Conservation (phyloP, 2,329 filamentous ascomycete genomes). For the Byssothecium circinans region DNA sequence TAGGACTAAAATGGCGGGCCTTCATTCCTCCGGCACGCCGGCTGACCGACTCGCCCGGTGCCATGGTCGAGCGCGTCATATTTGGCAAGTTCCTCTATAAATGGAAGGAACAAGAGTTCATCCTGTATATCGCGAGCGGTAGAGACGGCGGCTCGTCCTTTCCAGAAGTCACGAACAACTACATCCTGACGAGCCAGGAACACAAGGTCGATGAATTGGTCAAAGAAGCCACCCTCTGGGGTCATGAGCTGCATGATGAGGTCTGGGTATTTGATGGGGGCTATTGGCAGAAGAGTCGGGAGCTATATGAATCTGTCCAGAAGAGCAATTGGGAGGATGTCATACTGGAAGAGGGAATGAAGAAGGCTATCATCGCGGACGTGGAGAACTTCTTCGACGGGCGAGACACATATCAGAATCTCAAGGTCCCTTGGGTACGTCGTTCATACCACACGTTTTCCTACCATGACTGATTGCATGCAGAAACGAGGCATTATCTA, state of each 20-base stretch:
- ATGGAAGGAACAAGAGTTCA: conserved; percentile 48
- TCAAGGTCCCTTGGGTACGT: conserved; percentile 64
- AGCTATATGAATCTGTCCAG: conserved; percentile 57
- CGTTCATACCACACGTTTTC: not conserved
- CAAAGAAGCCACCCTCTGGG: conserved; percentile 58
- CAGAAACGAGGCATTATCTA: conserved; percentile 68
- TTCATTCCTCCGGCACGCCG: conserved; percentile 46
- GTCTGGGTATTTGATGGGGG: conserved; percentile 68
- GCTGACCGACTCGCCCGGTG: conserved; percentile 40
- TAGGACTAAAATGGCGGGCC: conserved; percentile 38
- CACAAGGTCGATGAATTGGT: conserved; percentile 55
- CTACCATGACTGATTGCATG: not conserved
- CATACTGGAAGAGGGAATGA: conserved; percentile 67
- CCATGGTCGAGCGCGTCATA: conserved; percentile 41
- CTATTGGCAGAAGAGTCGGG: conserved; percentile 63
- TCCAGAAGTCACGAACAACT: conserved; percentile 43
- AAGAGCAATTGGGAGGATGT: conserved; percentile 64
- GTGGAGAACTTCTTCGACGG: conserved; percentile 66
- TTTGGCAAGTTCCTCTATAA: conserved; percentile 52
- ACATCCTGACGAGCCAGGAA: conserved; percentile 45
- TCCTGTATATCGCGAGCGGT: conserved; percentile 48
- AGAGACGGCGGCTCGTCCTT: conserved; percentile 42
- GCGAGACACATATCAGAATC: conserved; percentile 59
- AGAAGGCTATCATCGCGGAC: conserved; percentile 64
- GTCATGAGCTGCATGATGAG: conserved; percentile 61